phyloP scores from a whole-genome alignment of 768 basidiomycete species.

The Phanerochaete sordida region DNA sequence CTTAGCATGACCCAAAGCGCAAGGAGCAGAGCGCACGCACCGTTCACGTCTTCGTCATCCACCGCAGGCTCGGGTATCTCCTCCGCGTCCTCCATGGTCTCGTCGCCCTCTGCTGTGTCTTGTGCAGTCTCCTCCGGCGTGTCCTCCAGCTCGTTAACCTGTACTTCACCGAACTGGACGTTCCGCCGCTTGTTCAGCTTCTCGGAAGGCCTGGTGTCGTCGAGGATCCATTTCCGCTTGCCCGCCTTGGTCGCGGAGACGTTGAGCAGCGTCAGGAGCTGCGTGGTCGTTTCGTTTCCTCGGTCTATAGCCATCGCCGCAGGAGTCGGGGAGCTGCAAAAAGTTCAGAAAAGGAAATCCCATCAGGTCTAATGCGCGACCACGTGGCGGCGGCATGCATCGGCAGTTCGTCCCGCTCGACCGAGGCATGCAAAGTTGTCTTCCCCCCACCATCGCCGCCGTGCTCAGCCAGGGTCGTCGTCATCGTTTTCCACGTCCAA shows the following conservation, averaged over 20 bases:
- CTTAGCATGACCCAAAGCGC: background rate
- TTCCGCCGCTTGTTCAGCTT: conserved; percentile 72
- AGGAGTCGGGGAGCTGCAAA: background rate
- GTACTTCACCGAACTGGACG: conserved; percentile 26
- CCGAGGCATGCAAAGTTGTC: background rate
- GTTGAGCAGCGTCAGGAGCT: conserved; percentile 84
- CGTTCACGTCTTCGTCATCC: conserved; percentile 7
- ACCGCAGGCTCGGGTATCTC: conserved; percentile 19
- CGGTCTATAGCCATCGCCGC: conserved; percentile 26
- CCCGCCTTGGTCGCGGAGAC: conserved; percentile 75
- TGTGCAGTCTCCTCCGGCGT: background rate
- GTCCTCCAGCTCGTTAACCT: conserved; percentile 6
- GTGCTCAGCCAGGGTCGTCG: background rate
- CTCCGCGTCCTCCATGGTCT: conserved; percentile 4
- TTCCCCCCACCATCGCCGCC: background rate
- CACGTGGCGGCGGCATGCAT: background rate
- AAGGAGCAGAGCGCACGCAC: background rate
- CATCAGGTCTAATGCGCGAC: background rate
- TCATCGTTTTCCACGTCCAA: background rate
- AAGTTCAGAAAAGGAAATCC: conserved; percentile 7
- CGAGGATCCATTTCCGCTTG: conserved; percentile 45
- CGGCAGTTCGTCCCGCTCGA: background rate
- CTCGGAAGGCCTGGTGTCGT: conserved; percentile 35
- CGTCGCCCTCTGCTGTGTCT: conserved; percentile 14
- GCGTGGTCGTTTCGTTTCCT: conserved; percentile 61